Percentiles rank a stretch among this genome's conserved stretches.
Conservation (phyloP, 495 filamentous ascomycete species). For the Tuber aestivum region DNA sequence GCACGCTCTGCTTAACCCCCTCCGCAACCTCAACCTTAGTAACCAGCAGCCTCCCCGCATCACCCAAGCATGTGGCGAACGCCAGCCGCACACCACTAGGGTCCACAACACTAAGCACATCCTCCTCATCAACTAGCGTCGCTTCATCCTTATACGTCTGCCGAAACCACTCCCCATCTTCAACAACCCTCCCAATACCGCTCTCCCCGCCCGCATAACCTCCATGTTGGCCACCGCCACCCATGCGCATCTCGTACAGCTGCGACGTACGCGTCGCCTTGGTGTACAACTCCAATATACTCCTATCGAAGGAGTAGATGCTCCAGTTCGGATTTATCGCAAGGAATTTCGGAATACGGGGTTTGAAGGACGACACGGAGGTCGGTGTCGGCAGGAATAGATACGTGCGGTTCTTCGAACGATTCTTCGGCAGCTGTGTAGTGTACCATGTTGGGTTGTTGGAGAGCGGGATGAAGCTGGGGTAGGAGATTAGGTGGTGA, state of each 20-base stretch:
- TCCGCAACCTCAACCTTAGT: conserved; percentile 18
- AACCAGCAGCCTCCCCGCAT: conserved; percentile 16
- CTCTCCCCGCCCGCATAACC: neutral
- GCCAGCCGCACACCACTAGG: conserved; percentile 8
- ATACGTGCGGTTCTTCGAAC: conserved; percentile 25
- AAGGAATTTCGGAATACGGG: conserved; percentile 16
- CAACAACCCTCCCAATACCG: conserved; percentile 16
- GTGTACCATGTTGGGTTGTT: conserved; percentile 33
- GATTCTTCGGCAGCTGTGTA: conserved; percentile 17
- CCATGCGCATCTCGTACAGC: conserved; percentile 30
- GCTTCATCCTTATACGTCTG: conserved; percentile 20
- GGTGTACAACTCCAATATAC: conserved; percentile 18
- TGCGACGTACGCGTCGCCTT: conserved; percentile 16
- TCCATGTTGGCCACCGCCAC: neutral
- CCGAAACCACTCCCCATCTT: conserved; percentile 31
- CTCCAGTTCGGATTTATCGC: conserved; percentile 36
- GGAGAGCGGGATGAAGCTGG: conserved; percentile 32
- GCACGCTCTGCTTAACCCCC: conserved; percentile 14
- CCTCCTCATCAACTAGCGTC: conserved; percentile 20
- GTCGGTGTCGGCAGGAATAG: conserved; percentile 23
- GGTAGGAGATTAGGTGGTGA: conserved; percentile 33
- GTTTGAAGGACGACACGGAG: conserved; percentile 14
- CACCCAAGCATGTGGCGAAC: conserved; percentile 19
- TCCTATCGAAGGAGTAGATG: conserved; percentile 35
- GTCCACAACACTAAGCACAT: conserved; percentile 24